A percentile compares a stretch with the other conserved stretches of the same genome.
Evolutionary conservation across 306 rosid genomes (phyloP).

Genomic region (Mimosa bimucronata): DNA sequence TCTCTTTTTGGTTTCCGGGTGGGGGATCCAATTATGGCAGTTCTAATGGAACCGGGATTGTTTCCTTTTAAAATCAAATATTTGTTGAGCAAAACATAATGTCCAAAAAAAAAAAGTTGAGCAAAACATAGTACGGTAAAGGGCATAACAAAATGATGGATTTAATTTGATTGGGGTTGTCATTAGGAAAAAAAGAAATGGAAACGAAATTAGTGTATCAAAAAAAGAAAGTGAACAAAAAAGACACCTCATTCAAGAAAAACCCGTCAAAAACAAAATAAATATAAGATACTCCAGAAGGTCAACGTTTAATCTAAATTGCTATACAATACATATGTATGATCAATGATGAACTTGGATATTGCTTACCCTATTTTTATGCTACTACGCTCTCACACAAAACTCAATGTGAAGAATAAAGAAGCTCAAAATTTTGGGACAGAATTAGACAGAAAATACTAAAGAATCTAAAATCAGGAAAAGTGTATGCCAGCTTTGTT

Average conservation of each 20-base stretch:
- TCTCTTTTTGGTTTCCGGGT: no score
- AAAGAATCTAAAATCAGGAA: conserved; percentile 45
- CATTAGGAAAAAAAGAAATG: not conserved
- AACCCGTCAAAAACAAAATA: not conserved
- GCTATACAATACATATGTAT: not conserved
- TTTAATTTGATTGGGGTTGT: not conserved
- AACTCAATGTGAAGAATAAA: not conserved
- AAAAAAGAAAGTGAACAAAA: not conserved
- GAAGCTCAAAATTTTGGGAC: not conserved
- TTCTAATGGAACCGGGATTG: not conserved
- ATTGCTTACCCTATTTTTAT: not conserved
- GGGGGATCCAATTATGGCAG: no score
- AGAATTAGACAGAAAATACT: not conserved
- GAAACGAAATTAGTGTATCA: not conserved
- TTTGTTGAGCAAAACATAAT: not conserved
- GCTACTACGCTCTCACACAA: not conserved
- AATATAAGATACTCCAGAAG: not conserved
- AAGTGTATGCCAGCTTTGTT: conserved; percentile 85
- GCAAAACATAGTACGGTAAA: not conserved
- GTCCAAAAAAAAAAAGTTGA: no score
- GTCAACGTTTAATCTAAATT: not conserved
- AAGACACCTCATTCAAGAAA: not conserved
- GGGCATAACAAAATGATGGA: not conserved
- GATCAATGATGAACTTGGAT: not conserved
- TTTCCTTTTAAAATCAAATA: not conserved